These are phyloP conservation scores for Malassezia nana DNA, from an alignment of 1,284 basidiomycete genomes.

Conservation along the genomic window DNA sequence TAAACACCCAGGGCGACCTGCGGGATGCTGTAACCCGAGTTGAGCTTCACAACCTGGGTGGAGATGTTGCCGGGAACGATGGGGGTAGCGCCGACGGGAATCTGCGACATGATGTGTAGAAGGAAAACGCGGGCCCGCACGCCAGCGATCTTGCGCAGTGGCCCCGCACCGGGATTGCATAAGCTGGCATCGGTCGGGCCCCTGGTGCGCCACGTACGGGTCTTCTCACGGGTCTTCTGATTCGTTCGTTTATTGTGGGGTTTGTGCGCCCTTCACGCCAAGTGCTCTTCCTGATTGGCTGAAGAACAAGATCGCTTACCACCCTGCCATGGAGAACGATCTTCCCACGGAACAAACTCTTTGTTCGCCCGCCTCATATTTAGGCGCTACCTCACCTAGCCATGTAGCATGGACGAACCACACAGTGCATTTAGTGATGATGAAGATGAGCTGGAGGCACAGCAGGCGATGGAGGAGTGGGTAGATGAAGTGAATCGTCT, in stretches of 20 bases:
- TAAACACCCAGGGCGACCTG: conserved; percentile 46
- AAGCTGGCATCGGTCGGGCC: background rate
- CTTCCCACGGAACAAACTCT: background rate
- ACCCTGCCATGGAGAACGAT: too few species aligned
- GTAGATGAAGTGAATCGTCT: conserved; percentile 12
- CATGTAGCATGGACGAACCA: background rate
- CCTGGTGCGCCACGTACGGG: too few species aligned
- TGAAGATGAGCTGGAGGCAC: conserved; percentile 3
- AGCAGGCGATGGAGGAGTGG: conserved; percentile 16
- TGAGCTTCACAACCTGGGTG: conserved; percentile 43
- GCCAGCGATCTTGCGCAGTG: background rate
- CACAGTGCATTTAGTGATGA: conserved; percentile 17
- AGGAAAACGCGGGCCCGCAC: background rate
- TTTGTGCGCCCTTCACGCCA: too few species aligned
- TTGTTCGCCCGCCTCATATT: background rate
- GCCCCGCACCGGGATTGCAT: background rate
- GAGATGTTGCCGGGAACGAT: conserved; percentile 32
- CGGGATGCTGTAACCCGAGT: conserved; percentile 39
- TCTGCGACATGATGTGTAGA: background rate
- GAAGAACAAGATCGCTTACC: too few species aligned
- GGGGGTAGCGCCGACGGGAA: conserved; percentile 20
- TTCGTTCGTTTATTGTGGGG: too few species aligned
- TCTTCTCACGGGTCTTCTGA: too few species aligned
- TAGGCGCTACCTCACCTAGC: background rate
- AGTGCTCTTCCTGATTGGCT: too few species aligned